Percentiles rank a stretch among this genome's conserved stretches.
Evolutionary conservation across 176 grass and related monocot genomes (phyloP).

Genomic region (Oryza officinalis): DNA sequence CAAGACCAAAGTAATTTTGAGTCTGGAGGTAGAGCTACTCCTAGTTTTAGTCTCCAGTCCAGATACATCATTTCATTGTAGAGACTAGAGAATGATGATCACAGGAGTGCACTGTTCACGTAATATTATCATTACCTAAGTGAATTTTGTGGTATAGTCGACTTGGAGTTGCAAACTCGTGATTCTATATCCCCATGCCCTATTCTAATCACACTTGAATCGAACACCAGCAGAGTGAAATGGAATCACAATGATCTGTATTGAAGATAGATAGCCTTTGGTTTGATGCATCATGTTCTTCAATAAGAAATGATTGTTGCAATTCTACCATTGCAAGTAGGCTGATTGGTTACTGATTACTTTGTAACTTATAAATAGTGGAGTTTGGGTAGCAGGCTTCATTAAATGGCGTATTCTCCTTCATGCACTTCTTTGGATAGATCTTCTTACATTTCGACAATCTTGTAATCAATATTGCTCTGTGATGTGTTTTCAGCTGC

Average conservation of each 20-base stretch:
- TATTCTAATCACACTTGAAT: not conserved
- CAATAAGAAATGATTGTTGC: not conserved
- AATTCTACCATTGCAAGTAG: not conserved
- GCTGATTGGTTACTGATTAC: not conserved
- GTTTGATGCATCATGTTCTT: not conserved
- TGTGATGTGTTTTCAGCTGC: slow-evolving; percentile 11
- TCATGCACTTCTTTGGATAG: not conserved
- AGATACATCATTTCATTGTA: not conserved
- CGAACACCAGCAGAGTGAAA: not conserved
- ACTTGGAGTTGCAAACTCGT: not conserved
- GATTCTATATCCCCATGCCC: not conserved
- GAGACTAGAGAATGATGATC: not conserved
- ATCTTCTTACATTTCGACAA: not conserved
- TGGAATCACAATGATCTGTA: not conserved
- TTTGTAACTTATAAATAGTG: not conserved
- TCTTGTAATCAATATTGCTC: not conserved
- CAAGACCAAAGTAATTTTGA: not conserved
- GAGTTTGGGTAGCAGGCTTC: not conserved
- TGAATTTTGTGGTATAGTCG: not conserved
- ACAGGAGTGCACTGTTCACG: not conserved
- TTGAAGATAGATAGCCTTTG: not conserved
- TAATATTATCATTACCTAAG: not conserved
- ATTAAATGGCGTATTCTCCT: not conserved
- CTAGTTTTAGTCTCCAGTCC: not conserved
- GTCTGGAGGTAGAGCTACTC: not conserved